Evolutionary conservation across 345 rosid species (phyloP).

Genomic region (Kernera saxatilis): DNA sequence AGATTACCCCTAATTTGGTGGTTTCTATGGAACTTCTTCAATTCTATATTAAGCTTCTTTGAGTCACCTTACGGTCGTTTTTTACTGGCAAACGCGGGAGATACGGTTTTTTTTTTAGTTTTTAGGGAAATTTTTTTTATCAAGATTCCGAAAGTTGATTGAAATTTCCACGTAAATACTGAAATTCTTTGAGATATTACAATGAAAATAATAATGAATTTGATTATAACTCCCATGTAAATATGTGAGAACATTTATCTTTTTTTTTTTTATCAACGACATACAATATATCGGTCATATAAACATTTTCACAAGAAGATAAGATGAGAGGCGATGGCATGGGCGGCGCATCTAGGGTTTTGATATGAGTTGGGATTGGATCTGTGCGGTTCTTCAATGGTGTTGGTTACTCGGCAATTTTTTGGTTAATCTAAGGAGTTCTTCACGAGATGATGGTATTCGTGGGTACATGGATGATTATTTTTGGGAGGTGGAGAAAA

Average conservation of each 20-base stretch:
- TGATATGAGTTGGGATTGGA: no score
- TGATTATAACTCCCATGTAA: not conserved
- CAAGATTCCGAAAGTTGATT: not conserved
- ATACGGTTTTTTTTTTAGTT: slow-evolving; percentile 5
- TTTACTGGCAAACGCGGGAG: slow-evolving; percentile 26
- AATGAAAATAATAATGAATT: not conserved
- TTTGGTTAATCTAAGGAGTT: no score
- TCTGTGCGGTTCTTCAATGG: no score
- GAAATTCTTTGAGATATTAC: not conserved
- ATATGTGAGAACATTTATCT: not conserved
- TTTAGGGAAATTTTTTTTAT: not conserved
- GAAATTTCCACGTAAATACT: not conserved
- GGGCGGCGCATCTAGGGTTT: no score
- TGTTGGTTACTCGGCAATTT: no score
- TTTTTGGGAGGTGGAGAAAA: no score
- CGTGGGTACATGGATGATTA: no score
- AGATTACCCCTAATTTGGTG: slow-evolving; percentile 3
- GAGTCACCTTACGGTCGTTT: slow-evolving; percentile 6
- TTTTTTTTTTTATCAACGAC: no score
- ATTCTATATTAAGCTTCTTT: slow-evolving; percentile 19
- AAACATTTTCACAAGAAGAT: no score
- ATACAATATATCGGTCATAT: no score
- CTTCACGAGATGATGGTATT: no score
- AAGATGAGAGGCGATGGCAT: no score
- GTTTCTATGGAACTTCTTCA: not conserved